Percentiles rank a stretch among this genome's conserved stretches.
Evolutionary conservation across 805 yeast species (phyloP).

Genomic region (Metahyphopichia silvanorum): DNA sequence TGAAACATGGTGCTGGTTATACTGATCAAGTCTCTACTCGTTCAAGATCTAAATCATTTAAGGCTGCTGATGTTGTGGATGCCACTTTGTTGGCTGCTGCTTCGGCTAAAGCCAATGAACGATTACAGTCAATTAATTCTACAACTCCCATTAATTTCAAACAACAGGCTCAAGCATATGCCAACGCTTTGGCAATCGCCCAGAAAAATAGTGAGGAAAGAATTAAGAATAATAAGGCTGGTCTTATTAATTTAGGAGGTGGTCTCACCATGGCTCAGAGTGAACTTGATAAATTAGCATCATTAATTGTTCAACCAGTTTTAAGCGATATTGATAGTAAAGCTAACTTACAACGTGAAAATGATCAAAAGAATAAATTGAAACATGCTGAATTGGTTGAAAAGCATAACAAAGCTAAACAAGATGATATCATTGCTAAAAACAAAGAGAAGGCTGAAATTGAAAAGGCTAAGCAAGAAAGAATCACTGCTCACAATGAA

Average conservation of each 20-base stretch:
- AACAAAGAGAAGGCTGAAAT: conserved; percentile 32
- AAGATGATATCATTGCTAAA: conserved; percentile 24
- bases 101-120: conserved; percentile 42
- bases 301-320: conserved; percentile 78
- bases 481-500: conserved; percentile 29
- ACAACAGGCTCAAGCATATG: conserved; percentile 56
- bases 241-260: conserved; percentile 74
- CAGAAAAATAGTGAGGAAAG: conserved; percentile 63
- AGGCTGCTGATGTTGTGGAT: conserved; percentile 44
- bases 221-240: conserved; percentile 46
- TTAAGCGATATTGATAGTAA: conserved; percentile 66
- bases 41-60: conserved; percentile 29
- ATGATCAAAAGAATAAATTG: conserved; percentile 29
- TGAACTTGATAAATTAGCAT: conserved; percentile 79
- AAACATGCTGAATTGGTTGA: conserved; percentile 32
- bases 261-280: conserved; percentile 73
- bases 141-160: conserved; percentile 28
- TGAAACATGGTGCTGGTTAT: conserved; percentile 30
- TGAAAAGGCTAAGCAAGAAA: conserved; percentile 33
- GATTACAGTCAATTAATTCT: conserved; percentile 29
- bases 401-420: conserved; percentile 28
- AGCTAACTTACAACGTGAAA: conserved; percentile 66
- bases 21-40: conserved; percentile 22
- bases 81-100: conserved; percentile 49
- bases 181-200: conserved; percentile 74